A percentile compares a stretch with the other conserved stretches of the same genome.
Conservation (phyloP, 306 rosid genomes). For the Carpinus viminea region DNA sequence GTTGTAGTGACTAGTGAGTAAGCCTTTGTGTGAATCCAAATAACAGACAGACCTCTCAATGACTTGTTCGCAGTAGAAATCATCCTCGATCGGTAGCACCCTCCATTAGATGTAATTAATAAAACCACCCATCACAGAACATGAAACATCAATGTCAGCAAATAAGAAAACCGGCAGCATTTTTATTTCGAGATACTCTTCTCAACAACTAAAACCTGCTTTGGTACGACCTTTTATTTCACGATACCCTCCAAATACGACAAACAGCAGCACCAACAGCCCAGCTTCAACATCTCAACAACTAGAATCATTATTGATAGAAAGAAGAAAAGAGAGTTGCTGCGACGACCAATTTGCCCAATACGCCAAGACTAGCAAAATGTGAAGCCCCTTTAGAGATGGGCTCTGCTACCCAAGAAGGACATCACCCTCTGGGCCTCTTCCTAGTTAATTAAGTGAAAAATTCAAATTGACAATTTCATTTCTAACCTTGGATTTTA, state of each 20-base stretch:
- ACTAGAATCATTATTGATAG: neutral
- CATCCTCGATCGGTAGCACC: neutral
- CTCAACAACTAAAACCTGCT: neutral
- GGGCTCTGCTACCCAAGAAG: too few species aligned
- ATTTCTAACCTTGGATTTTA: too few species aligned
- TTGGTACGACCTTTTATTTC: neutral
- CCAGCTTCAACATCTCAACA: too few species aligned
- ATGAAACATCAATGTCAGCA: constrained; percentile 16
- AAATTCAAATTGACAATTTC: too few species aligned
- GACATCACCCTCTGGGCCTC: too few species aligned
- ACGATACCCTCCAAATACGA: too few species aligned
- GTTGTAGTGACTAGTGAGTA: too few species aligned
- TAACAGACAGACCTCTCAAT: neutral
- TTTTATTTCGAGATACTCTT: neutral
- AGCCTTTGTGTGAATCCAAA: too few species aligned
- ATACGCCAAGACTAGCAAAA: neutral
- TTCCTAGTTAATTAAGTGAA: too few species aligned
- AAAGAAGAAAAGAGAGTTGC: too few species aligned
- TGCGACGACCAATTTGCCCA: too few species aligned
- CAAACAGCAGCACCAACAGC: too few species aligned
- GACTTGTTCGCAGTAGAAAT: neutral
- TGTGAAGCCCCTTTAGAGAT: neutral
- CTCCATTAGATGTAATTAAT: constrained; percentile 6
- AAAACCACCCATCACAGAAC: constrained; percentile 8
- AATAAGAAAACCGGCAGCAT: neutral